These are phyloP conservation scores for Cyathus striatus DNA, from an alignment of 768 basidiomycete genomes.

Conservation along the genomic window DNA sequence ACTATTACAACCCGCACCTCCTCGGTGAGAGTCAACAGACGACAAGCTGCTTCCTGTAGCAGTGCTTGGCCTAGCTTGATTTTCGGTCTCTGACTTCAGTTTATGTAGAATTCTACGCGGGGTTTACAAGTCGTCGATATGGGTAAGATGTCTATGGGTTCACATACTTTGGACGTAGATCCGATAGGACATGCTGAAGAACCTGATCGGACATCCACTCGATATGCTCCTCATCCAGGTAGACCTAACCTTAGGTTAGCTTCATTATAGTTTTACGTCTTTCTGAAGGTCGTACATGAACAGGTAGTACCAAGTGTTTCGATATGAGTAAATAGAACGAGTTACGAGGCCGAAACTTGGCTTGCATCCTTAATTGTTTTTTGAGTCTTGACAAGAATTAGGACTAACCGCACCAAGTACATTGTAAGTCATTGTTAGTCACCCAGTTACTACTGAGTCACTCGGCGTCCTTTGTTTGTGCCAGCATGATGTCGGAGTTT, in stretches of 20 bases:
- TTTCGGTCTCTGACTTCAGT: constrained; percentile 53
- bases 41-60: constrained; percentile 50
- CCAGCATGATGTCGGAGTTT: background rate
- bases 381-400: too few species aligned
- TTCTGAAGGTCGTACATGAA: constrained; percentile 48
- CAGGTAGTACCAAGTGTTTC: constrained; percentile 63
- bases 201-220: constrained; percentile 87
- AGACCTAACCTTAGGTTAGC: constrained; percentile 41
- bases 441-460: too few species aligned
- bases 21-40: constrained; percentile 78
- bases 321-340: constrained; percentile 82
- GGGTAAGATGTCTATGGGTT: background rate
- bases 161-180: constrained; percentile 64
- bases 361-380: too few species aligned
- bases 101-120: constrained; percentile 56
- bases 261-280: constrained; percentile 1
- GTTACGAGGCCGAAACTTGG: constrained; percentile 52
- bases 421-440: too few species aligned
- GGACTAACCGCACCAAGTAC: too few species aligned
- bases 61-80: constrained; percentile 28
- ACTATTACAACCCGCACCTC: constrained; percentile 45
- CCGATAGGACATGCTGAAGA: constrained; percentile 75
- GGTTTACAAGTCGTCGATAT: constrained; percentile 2
- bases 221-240: constrained; percentile 83
- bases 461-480: too few species aligned